Evolutionary conservation across 768 basidiomycete species (phyloP).

Genomic region (Auricularia sp.): DNA sequence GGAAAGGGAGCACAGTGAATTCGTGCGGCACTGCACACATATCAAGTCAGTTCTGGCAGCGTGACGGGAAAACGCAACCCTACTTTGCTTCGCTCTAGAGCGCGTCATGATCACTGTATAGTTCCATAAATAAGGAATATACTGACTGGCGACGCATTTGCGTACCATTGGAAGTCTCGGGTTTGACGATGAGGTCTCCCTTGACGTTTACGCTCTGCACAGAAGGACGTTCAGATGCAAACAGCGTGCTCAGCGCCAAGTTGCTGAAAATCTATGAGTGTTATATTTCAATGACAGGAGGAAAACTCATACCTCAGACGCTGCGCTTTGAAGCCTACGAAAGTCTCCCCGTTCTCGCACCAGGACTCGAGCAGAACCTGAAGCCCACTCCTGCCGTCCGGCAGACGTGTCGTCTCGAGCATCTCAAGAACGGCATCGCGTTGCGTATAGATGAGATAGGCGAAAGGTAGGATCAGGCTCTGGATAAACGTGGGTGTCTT

Average conservation of each 20-base stretch:
- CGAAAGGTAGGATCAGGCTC: conserved; percentile 87
- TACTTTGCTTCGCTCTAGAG: conserved; percentile 79
- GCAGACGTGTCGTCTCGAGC: conserved; percentile 54
- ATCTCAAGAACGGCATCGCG: conserved; percentile 68
- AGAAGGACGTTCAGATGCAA: conserved; percentile 52
- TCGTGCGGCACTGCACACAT: conserved; percentile 62
- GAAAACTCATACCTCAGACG: conserved; percentile 46
- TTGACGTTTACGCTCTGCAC: conserved; percentile 68
- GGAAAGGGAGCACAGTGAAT: conserved; percentile 81
- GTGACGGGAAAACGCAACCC: conserved; percentile 22
- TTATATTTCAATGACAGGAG: neutral
- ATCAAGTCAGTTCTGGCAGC: conserved; percentile 7
- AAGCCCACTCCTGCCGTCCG: conserved; percentile 53
- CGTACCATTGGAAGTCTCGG: conserved; percentile 74
- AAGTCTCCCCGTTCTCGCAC: conserved; percentile 90
- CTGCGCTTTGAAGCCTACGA: conserved; percentile 92
- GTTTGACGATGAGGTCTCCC: conserved; percentile 82
- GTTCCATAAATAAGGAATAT: neutral
- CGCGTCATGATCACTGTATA: conserved; percentile 89
- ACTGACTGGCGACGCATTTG: conserved; percentile 2
- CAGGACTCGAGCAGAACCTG: conserved; percentile 84
- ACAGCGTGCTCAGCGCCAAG: conserved; percentile 69
- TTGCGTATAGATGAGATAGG: conserved; percentile 85
- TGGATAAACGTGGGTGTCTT: conserved; percentile 89
- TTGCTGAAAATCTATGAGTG: conserved; percentile 33